Base-by-base conservation (phyloP, 2,329 filamentous ascomycete species). In the Alternaria viburni region DNA sequence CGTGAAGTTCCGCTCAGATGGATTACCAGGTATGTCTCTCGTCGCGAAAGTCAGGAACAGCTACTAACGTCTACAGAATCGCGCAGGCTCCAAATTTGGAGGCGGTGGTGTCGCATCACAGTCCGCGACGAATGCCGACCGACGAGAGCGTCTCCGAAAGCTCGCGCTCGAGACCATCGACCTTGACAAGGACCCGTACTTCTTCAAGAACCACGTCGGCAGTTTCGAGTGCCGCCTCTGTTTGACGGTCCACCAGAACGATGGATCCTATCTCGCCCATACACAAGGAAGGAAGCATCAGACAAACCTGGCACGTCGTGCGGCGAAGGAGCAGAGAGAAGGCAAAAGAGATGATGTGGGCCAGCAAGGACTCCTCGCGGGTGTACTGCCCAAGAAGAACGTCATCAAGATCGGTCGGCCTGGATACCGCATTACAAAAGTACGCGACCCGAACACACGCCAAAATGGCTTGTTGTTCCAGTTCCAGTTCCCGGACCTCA, bases 171-270 rank as follows among this genome's bases (percentile, higher is more conserved):
- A 99, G 84, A 96, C 93, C 59, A 99, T 99, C 86, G 95, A 98
- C 84, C 92, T 98, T 67, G 96, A 98, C 83, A 98, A 97, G 84
- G 96, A 99, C 83, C 96, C 96, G 0, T 99, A 98, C 88, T 97
- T 98, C 86, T 99, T 99, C 90, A 97, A 97, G 82, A 99, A 99
- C 86, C 95, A 99, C 82, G 93, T 98, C 74, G 96, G 96, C 77
- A 96, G 91, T 77, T 99, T 97, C 82, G 96, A 99, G 82, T 99
- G 96, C 81, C 92, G 96, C 28, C 91, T 99, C 44, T 99, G 96
- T 78, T 86, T 99, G 25, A 99, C 96, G 0, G 95, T 98, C 5
- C 96, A 99, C 86, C 96, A 99, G 78, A 99, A 99, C 81, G 96
- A 99, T 84, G 96, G 96, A 67, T 97, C 94, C 51, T 99, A 99